These are phyloP conservation scores for Phytophthora litchii DNA, from an alignment of 352 stramenopile species.

Conservation along the genomic window DNA sequence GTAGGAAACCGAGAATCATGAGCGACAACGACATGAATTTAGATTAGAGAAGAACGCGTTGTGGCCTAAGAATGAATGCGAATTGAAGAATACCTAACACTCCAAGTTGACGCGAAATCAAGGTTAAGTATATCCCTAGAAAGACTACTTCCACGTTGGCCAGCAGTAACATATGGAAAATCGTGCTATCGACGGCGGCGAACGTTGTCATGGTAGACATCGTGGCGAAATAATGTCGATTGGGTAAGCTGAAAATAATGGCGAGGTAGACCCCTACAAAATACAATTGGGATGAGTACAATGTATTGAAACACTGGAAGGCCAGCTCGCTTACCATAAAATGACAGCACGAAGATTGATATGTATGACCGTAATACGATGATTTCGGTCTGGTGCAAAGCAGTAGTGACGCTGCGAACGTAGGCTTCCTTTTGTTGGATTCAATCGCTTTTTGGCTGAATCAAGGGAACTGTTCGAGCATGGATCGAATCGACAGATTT, in stretches of 20 bases:
- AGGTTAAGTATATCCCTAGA: conserved; percentile 23
- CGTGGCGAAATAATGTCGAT: conserved; percentile 31
- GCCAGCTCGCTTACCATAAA: conserved; percentile 29
- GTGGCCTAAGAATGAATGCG: conserved; percentile 37
- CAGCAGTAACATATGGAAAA: conserved; percentile 18
- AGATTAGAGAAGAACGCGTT: conserved; percentile 27
- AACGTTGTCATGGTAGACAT: conserved; percentile 24
- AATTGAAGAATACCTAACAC: conserved; percentile 27
- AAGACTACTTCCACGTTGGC: conserved; percentile 22
- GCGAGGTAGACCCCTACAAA: conserved; percentile 24
- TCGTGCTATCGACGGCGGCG: conserved; percentile 7
- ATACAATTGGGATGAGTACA: neutral
- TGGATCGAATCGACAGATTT: neutral
- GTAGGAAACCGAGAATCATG: conserved; percentile 34
- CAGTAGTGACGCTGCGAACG: conserved; percentile 12
- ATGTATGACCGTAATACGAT: conserved; percentile 37
- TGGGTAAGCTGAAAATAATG: conserved; percentile 29
- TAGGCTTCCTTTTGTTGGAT: conserved; percentile 16
- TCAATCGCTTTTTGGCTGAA: neutral
- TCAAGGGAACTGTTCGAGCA: neutral
- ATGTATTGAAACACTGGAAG: neutral
- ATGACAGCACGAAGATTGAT: conserved; percentile 23
- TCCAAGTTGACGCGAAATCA: conserved; percentile 6
- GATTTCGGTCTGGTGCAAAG: conserved; percentile 33
- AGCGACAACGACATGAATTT: conserved; percentile 27